Conservation (phyloP, 2,329 filamentous ascomycete species). For the Aspergillus sclerotialis region DNA sequence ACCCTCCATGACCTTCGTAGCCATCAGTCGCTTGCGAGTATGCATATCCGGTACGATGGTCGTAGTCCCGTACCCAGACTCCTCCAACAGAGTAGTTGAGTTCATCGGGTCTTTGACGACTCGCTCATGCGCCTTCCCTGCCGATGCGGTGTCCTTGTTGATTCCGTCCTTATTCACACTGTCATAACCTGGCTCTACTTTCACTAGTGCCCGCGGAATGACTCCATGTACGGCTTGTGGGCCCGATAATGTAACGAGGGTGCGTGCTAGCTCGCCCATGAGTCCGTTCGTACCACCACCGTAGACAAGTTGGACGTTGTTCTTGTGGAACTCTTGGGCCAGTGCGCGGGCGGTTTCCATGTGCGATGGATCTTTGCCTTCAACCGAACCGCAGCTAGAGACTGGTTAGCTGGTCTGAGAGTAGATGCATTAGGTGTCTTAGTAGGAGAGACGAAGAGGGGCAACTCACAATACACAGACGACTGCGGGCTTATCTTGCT, state of each 20-base stretch:
- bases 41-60: constrained; percentile 96
- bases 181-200: constrained; percentile 52
- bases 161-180: constrained; percentile 12
- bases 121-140: constrained; percentile 42
- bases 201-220: constrained; percentile 78
- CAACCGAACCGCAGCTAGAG: constrained; percentile 68
- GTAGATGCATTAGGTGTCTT: background rate
- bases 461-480: constrained; percentile 75
- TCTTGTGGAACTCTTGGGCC: constrained; percentile 63
- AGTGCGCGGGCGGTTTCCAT: constrained; percentile 71
- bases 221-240: constrained; percentile 83
- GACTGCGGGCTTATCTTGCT: constrained; percentile 48
- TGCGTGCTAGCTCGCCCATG: constrained; percentile 90
- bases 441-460: constrained; percentile 2
- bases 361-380: constrained; percentile 67
- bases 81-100: constrained; percentile 22
- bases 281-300: constrained; percentile 90
- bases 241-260: constrained; percentile 74
- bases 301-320: constrained; percentile 81
- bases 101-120: constrained; percentile 48
- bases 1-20: constrained; percentile 72
- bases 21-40: constrained; percentile 91
- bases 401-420: constrained; percentile 8
- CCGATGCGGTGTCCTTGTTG: constrained; percentile 43
- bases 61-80: constrained; percentile 64